phyloP scores from a whole-genome alignment of 1,284 basidiomycete species.

The Microbotryum silenes-acaulis region DNA sequence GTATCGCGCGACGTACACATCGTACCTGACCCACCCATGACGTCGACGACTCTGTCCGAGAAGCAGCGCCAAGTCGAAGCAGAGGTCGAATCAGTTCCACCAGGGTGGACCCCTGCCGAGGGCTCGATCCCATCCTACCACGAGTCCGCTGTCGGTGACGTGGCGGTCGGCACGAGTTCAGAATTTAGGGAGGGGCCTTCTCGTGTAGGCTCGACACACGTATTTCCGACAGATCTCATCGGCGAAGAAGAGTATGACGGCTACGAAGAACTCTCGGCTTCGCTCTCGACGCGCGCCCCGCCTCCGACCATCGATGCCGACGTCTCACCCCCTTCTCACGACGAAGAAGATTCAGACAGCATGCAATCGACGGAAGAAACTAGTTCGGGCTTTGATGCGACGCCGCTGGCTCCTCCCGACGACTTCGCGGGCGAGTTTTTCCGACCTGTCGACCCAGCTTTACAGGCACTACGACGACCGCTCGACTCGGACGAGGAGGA shows the following conservation, averaged over 20 bases:
- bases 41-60: conserved; percentile 5
- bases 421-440: no score
- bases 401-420: no score
- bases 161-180: not conserved
- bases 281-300: conserved; percentile 9
- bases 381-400: no score
- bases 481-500: no score
- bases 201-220: not conserved
- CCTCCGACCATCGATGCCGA: conserved; percentile 30
- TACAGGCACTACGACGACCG: no score
- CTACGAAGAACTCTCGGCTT: conserved; percentile 27
- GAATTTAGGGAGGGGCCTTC: not conserved
- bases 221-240: not conserved
- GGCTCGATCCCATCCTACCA: conserved; percentile 25
- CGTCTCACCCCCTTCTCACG: conserved; percentile 19
- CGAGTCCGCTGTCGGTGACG: conserved; percentile 4
- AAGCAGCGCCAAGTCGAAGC: conserved; percentile 24
- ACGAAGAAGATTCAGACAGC: no score
- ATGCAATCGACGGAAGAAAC: no score
- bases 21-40: conserved; percentile 10
- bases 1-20: conserved; percentile 9
- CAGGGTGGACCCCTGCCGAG: conserved; percentile 11
- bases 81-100: not conserved
- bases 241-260: conserved; percentile 30
- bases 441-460: no score